Conservation (phyloP, 768 basidiomycete genomes). For the Tephrocybe sp. region DNA sequence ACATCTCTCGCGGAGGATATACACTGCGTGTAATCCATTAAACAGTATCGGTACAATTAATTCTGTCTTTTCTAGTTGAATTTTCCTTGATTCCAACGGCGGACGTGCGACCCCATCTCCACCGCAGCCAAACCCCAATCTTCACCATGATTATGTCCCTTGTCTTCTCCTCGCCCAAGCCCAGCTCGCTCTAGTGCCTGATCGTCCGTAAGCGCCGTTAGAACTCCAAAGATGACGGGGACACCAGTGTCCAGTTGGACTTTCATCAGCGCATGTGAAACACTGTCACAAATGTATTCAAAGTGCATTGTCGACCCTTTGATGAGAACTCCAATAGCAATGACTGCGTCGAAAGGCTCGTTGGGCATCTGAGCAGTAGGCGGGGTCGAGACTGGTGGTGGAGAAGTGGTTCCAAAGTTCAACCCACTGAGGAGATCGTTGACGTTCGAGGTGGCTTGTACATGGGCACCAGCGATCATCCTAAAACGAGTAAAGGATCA, state of each 20-base stretch:
- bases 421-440: conserved; percentile 76
- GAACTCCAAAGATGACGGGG: conserved; percentile 94
- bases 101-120: conserved; percentile 76
- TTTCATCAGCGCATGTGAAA: conserved; percentile 91
- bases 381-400: conserved; percentile 50
- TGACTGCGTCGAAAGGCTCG: conserved; percentile 88
- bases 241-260: conserved; percentile 91
- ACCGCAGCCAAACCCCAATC: conserved; percentile 98
- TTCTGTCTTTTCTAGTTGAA: conserved; percentile 37
- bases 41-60: conserved; percentile 8
- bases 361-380: conserved; percentile 42
- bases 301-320: conserved; percentile 99
- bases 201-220: conserved; percentile 89
- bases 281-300: conserved; percentile 96
- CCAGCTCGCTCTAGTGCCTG: conserved; percentile 97
- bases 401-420: conserved; percentile 38
- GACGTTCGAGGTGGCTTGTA: conserved; percentile 75
- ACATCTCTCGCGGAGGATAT: background rate
- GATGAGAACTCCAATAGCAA: conserved; percentile 97
- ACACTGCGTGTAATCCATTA: background rate
- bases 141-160: conserved; percentile 96
- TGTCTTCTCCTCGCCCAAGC: conserved; percentile 60
- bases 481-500: conserved; percentile 38
- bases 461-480: conserved; percentile 83
- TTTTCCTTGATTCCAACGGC: conserved; percentile 68